Percentiles rank a stretch among this genome's conserved stretches.
phyloP scores from a whole-genome alignment of 1,139 yeast genomes.

The Debaryomyces sp. region DNA sequence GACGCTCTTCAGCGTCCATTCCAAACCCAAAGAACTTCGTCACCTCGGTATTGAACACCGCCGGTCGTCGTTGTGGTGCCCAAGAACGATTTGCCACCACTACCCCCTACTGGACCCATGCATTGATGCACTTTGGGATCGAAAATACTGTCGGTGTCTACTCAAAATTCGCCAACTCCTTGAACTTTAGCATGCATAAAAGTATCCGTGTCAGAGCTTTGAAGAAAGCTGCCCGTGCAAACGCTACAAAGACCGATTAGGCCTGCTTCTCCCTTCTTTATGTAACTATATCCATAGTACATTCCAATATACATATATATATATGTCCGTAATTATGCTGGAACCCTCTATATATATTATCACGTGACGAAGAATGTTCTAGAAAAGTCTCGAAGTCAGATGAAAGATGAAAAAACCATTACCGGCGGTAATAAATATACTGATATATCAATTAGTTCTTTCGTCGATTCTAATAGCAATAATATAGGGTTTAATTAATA shows the following conservation, averaged over 20 bases:
- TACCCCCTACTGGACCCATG: conserved; percentile 96
- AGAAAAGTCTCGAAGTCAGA: conserved; percentile 12
- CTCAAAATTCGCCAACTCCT: conserved; percentile 64
- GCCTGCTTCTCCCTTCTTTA: no score
- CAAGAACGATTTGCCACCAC: conserved; percentile 84
- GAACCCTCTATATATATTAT: neutral
- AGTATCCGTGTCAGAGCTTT: conserved; percentile 81
- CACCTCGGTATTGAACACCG: conserved; percentile 58
- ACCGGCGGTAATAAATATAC: neutral
- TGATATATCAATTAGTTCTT: neutral
- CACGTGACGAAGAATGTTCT: conserved; percentile 14
- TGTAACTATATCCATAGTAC: neutral
- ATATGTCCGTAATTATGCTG: neutral
- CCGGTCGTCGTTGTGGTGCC: conserved; percentile 90
- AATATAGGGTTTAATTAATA: neutral
- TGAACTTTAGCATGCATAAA: conserved; percentile 78
- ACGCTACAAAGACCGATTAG: conserved; percentile 22
- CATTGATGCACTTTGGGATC: conserved; percentile 84
- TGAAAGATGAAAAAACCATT: neutral
- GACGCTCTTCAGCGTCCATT: conserved; percentile 69
- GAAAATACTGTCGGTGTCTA: conserved; percentile 82
- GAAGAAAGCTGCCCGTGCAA: conserved; percentile 59
- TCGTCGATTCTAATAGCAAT: neutral
- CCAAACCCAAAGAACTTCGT: conserved; percentile 88
- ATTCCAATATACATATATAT: neutral